phyloP scores from a whole-genome alignment of 1,284 basidiomycete species.

The Kalmanozyma brasiliensis region DNA sequence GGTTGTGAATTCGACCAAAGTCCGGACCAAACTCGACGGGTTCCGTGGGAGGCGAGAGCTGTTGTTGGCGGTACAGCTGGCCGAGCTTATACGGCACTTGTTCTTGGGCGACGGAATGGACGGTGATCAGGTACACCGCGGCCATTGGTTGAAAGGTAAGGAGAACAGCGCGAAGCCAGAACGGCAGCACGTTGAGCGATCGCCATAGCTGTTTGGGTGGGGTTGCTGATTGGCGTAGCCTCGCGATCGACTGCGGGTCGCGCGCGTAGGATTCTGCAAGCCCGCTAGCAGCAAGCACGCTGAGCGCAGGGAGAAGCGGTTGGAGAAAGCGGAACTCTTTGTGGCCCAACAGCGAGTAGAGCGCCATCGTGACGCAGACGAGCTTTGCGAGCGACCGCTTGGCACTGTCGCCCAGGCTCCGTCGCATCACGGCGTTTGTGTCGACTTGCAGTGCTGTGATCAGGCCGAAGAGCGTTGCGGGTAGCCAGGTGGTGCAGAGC shows the following conservation, averaged over 20 bases:
- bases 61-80: slow-evolving; percentile 26
- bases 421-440: not conserved
- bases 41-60: slow-evolving; percentile 66
- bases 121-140: slow-evolving; percentile 43
- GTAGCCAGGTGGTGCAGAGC: slow-evolving; percentile 80
- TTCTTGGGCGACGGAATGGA: slow-evolving; percentile 55
- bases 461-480: slow-evolving; percentile 76
- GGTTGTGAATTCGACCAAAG: slow-evolving; percentile 69
- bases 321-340: slow-evolving; percentile 99
- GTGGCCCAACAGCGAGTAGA: slow-evolving; percentile 61
- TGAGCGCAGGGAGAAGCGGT: slow-evolving; percentile 85
- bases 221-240: not conserved
- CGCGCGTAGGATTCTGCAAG: slow-evolving; percentile 24
- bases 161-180: slow-evolving; percentile 27
- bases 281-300: slow-evolving; percentile 75
- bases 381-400: slow-evolving; percentile 28
- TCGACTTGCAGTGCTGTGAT: slow-evolving; percentile 5
- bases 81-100: slow-evolving; percentile 37
- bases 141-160: slow-evolving; percentile 42
- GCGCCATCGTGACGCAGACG: slow-evolving; percentile 27
- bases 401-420: slow-evolving; percentile 2
- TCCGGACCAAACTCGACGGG: slow-evolving; percentile 23
- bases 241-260: not conserved
- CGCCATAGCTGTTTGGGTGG: slow-evolving; percentile 15
- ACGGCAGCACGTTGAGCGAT: slow-evolving; percentile 16